These are phyloP conservation scores for Populus simonii DNA, from an alignment of 345 rosid species.

Conservation along the genomic window DNA sequence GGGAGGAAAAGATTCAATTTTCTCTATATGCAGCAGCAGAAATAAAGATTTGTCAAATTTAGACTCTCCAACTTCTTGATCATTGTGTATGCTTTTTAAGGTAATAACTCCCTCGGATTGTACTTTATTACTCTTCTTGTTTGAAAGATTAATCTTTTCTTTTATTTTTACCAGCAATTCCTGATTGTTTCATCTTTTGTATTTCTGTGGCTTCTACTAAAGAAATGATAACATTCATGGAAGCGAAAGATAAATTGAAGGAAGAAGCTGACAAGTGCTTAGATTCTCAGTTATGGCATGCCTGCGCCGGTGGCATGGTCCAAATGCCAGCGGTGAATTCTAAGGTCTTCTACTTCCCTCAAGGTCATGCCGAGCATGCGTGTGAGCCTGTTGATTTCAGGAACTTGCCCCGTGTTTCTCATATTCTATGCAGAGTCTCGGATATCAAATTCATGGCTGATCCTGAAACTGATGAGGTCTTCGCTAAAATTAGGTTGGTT, in stretches of 20 bases:
- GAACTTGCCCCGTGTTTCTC: constrained; percentile 18
- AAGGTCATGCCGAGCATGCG: constrained; percentile 29
- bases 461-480: constrained; percentile 31
- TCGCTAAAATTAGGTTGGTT: constrained; percentile 17
- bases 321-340: constrained; percentile 28
- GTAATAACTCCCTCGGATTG: constrained; percentile 15
- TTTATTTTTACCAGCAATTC: not conserved
- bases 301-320: constrained; percentile 34
- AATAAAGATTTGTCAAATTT: constrained; percentile 8
- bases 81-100: constrained; percentile 21
- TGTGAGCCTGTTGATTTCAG: constrained; percentile 20
- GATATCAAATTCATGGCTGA: constrained; percentile 29
- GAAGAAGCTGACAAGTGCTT: constrained; percentile 26
- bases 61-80: not conserved
- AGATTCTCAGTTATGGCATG: constrained; percentile 33
- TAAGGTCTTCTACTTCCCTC: constrained; percentile 28
- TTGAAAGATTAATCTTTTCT: not conserved
- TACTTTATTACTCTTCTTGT: not conserved
- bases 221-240: constrained; percentile 69
- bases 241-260: constrained; percentile 50
- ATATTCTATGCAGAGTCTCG: constrained; percentile 18
- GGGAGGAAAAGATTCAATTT: not conserved
- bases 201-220: not conserved
- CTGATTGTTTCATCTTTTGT: constrained; percentile 8
- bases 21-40: not conserved